Conservation (phyloP, 2,329 filamentous ascomycete species). For the Aspergillus neotritici region DNA sequence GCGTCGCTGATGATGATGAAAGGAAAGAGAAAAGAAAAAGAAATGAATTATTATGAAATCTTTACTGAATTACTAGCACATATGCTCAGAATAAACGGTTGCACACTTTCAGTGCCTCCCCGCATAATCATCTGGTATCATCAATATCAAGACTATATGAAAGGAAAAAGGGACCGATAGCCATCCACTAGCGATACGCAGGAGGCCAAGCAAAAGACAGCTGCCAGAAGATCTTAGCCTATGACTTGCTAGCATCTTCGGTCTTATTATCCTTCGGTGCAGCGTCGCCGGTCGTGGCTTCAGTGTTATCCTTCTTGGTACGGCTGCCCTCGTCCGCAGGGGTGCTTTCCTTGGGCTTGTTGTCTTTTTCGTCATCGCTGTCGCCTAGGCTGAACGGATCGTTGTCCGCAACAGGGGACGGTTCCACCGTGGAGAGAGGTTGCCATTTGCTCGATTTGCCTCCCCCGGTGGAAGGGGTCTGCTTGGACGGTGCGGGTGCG, state of each 20-base stretch:
- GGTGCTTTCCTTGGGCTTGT: slow-evolving; percentile 59
- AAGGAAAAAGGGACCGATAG: background rate
- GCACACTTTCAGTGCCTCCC: background rate
- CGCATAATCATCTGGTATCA: slow-evolving; percentile 20
- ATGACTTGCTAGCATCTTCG: slow-evolving; percentile 24
- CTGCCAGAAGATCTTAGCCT: background rate
- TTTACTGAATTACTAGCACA: too few relatives aligned
- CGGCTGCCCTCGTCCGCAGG: slow-evolving; percentile 51
- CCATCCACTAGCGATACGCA: background rate
- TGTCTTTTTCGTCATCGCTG: slow-evolving; percentile 84
- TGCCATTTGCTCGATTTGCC: slow-evolving; percentile 92
- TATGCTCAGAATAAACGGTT: too few relatives aligned
- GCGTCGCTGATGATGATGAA: too few relatives aligned
- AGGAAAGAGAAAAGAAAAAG: too few relatives aligned
- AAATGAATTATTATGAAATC: too few relatives aligned
- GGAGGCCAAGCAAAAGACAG: background rate
- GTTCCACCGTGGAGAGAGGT: slow-evolving; percentile 78
- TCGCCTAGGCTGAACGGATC: slow-evolving; percentile 96
- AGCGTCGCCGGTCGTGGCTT: slow-evolving; percentile 40
- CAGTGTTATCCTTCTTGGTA: slow-evolving; percentile 58
- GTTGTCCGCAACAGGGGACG: slow-evolving; percentile 78
- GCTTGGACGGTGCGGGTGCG: slow-evolving; percentile 52
- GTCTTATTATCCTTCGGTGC: slow-evolving; percentile 24
- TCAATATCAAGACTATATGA: slow-evolving; percentile 6
- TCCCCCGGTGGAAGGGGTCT: slow-evolving; percentile 42